These are phyloP conservation scores for Trichosporon inkin DNA, from an alignment of 1,284 basidiomycete genomes.

Conservation along the genomic window DNA sequence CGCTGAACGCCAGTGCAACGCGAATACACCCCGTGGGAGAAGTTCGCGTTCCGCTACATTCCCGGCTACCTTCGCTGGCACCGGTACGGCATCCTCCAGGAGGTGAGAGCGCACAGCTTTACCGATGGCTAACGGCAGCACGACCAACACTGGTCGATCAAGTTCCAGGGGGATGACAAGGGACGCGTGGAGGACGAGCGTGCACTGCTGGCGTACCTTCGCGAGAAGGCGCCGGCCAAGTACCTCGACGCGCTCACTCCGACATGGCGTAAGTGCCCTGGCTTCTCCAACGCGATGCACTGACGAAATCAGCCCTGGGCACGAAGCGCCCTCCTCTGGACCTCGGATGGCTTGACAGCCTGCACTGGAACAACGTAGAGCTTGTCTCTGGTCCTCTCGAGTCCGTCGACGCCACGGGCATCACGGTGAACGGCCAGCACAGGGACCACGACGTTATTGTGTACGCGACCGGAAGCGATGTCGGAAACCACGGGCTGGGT, in stretches of 20 bases:
- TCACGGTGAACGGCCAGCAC: conserved; percentile 9
- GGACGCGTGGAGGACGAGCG: conserved; percentile 4
- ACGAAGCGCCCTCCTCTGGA: conserved; percentile 8
- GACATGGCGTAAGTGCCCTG: neutral
- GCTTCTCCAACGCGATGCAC: no score
- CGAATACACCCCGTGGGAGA: neutral
- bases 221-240: conserved; percentile 6
- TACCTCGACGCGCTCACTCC: conserved; percentile 10
- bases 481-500: conserved; percentile 4
- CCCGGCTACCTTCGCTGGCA: conserved; percentile 3
- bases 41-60: conserved; percentile 4
- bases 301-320: neutral
- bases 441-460: conserved; percentile 12
- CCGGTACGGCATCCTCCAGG: conserved; percentile 1
- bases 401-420: neutral
- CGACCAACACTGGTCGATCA: conserved; percentile 4
- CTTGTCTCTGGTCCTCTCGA: neutral
- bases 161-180: neutral
- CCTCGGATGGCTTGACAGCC: conserved; percentile 4
- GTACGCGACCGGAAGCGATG: conserved; percentile 7
- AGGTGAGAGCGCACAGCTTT: neutral
- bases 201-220: conserved; percentile 2
- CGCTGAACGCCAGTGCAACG: neutral
- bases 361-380: conserved; percentile 9
- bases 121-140: neutral